Evolutionary conservation across 208 protist genomes (phyloP).

Genomic region (Wallacemonas sp.): DNA sequence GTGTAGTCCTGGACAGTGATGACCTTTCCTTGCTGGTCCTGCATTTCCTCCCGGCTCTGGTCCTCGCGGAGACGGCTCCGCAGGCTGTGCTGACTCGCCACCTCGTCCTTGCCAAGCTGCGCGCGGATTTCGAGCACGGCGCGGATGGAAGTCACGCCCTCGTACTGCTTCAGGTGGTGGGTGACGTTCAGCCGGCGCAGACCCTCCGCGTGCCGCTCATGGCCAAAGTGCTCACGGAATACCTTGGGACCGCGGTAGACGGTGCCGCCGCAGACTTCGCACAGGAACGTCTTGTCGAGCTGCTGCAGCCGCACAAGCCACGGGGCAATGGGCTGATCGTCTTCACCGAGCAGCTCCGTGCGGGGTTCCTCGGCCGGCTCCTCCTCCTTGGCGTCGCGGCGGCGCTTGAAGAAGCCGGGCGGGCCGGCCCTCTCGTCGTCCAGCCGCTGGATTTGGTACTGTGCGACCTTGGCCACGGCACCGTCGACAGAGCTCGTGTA

Average conservation of each 20-base stretch:
- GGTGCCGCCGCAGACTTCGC: constrained; percentile 87
- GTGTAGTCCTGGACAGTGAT: constrained; percentile 66
- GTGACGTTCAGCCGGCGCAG: constrained; percentile 77
- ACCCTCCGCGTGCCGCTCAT: constrained; percentile 80
- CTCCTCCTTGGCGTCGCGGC: constrained; percentile 19
- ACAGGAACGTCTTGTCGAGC: constrained; percentile 80
- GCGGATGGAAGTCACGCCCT: constrained; percentile 76
- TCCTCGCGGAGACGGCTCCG: constrained; percentile 75
- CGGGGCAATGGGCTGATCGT: constrained; percentile 76
- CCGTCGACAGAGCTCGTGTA: constrained; percentile 67
- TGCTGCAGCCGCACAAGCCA: constrained; percentile 85
- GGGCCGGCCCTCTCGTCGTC: constrained; percentile 15
- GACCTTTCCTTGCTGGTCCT: constrained; percentile 82
- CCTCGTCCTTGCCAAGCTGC: constrained; percentile 26
- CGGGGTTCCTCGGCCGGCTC: constrained; percentile 23
- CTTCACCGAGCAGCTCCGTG: constrained; percentile 66
- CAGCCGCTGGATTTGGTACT: constrained; percentile 52
- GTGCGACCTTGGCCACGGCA: constrained; percentile 67
- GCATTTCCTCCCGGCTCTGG: constrained; percentile 79
- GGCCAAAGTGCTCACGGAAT: constrained; percentile 88
- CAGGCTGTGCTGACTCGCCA: constrained; percentile 23
- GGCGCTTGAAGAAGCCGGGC: not conserved
- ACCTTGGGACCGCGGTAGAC: constrained; percentile 84
- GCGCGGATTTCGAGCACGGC: constrained; percentile 81
- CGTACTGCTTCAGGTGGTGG: constrained; percentile 67